phyloP scores from a whole-genome alignment of 257 asterid species.

The Plantago ovata region DNA sequence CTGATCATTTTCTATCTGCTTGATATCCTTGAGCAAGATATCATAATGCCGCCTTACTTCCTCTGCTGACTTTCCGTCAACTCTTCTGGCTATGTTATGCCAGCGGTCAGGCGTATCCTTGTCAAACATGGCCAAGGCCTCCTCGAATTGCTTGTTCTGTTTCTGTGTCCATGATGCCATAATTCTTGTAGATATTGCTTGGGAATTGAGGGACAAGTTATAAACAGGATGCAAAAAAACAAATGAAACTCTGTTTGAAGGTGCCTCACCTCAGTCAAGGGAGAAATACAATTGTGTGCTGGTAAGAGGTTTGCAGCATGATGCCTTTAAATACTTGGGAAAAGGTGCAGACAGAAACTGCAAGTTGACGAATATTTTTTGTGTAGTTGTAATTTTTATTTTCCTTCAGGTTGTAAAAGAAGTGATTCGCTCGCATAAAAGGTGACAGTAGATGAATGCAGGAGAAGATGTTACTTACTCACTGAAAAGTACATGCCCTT shows the following conservation, averaged over 20 bases:
- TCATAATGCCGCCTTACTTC: conserved; percentile 55
- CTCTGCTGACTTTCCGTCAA: conserved; percentile 42
- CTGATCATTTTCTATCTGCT: conserved; percentile 45
- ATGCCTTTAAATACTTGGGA: conserved; percentile 39
- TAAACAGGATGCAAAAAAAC: not conserved
- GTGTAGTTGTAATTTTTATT: not conserved
- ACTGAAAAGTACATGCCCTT: too few relatives aligned
- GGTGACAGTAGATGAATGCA: too few relatives aligned
- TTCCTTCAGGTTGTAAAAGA: not conserved
- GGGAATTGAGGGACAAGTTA: not conserved
- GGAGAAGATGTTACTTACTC: too few relatives aligned
- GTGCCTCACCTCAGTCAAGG: conserved; percentile 21
- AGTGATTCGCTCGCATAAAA: too few relatives aligned
- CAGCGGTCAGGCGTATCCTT: conserved; percentile 54
- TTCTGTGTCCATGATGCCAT: conserved; percentile 64
- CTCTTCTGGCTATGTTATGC: conserved; percentile 48
- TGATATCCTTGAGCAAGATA: conserved; percentile 38
- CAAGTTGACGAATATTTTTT: conserved; percentile 42
- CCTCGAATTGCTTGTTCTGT: conserved; percentile 59
- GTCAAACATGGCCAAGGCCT: conserved; percentile 47
- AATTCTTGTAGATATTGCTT: not conserved
- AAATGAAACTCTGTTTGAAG: not conserved
- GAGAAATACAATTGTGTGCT: conserved; percentile 33
- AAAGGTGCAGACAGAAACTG: conserved; percentile 21
- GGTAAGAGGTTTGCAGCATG: conserved; percentile 20